Base-by-base conservation (phyloP, 148 eudicot species). In the Silene latifolia region DNA sequence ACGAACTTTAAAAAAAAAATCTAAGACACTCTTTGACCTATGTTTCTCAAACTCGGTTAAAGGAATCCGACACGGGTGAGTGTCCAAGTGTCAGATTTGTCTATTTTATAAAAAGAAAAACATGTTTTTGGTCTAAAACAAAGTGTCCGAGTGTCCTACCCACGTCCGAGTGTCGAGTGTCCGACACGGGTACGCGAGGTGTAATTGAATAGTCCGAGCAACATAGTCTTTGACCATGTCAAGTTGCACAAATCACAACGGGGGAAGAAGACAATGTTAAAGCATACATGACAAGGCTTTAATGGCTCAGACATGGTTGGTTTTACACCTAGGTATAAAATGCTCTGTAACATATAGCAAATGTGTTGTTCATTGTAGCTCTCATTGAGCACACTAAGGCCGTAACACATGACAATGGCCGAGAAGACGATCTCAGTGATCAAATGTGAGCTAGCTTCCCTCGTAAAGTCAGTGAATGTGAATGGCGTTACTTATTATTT, bases 261-360 rank as follows among this genome's bases (percentile, higher is more conserved):
- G 67, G 18, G 5, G 42, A 63, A 63, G 39, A 25, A 25, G 67
- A 63, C 39, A 29, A 13, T 24, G 67, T 14, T 29, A 14, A 63
- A 35, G 67, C 39, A 63, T 63, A 63, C 29, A 48, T 27, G 67
- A 63, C 32, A 63, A 27, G 67, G 29, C 13, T 63, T 48, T 48
- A 9, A 48, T 48, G 54, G 14, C 54, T 48, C 54, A 51, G 2
- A 51, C 56, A 51, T 51, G 17, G 14, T 48, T 6, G 54, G 54
- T 48, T 35, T 48, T 35, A 5, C 44, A 39, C 56, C 56, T 51
- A 12, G 17, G 17, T 51, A 51, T 51, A 51, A 11, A 12, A 51
- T 51, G 56, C 56, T 51, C 17, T 51, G 56, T 51, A 13, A 8
- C 54, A 48, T 48, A 10, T 48, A 48, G 13, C 54, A 48, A 51